phyloP scores from a whole-genome alignment of 140 eudicot species.

The Stevia rebaudiana region DNA sequence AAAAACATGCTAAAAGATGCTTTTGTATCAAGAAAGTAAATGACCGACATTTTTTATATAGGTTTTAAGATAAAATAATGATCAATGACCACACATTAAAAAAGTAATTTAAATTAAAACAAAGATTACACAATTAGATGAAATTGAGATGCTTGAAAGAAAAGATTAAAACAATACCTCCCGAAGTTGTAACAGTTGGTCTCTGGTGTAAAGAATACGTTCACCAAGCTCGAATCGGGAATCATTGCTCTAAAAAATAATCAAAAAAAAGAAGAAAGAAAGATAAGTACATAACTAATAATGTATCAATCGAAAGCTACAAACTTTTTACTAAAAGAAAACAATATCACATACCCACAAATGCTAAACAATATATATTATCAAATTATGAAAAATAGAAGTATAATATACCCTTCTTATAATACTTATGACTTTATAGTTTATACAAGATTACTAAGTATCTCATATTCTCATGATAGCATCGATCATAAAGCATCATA shows the following conservation, averaged over 20 bases:
- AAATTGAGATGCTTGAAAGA: background rate
- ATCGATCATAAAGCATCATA: too few relatives aligned
- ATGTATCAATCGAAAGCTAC: too few relatives aligned
- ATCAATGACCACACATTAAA: background rate
- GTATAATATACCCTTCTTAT: too few relatives aligned
- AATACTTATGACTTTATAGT: too few relatives aligned
- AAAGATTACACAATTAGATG: background rate
- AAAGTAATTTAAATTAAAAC: background rate
- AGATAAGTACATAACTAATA: too few relatives aligned
- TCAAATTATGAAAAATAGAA: too few relatives aligned
- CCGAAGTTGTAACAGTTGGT: conserved; percentile 81
- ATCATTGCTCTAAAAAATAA: conserved; percentile 58
- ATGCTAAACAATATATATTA: too few relatives aligned
- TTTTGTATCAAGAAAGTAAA: background rate
- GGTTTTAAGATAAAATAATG: background rate
- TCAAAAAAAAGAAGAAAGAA: background rate
- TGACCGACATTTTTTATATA: background rate
- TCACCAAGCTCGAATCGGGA: conserved; percentile 78
- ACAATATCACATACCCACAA: too few relatives aligned
- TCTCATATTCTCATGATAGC: too few relatives aligned
- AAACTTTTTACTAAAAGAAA: too few relatives aligned
- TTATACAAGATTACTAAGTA: too few relatives aligned
- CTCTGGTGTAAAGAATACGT: conserved; percentile 67
- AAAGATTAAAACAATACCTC: conserved; percentile 46
- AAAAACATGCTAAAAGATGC: background rate